Conservation (phyloP, 1,284 basidiomycete species). For the Porodaedalea pini region DNA sequence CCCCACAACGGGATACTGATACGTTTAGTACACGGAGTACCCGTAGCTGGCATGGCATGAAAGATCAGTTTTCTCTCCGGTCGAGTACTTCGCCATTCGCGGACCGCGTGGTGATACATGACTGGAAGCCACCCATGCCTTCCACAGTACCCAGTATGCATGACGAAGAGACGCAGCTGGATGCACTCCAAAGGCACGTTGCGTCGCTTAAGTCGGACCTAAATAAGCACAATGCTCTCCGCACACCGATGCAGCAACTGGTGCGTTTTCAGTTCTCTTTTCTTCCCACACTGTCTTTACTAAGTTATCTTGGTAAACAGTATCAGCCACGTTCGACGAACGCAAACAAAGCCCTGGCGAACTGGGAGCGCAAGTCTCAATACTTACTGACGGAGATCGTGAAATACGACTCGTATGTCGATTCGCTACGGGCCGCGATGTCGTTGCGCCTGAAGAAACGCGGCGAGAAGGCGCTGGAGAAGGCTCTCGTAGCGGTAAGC, state of each 20-base stretch:
- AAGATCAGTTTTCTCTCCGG: conserved; percentile 60
- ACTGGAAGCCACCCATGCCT: conserved; percentile 89
- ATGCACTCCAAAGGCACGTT: conserved; percentile 82
- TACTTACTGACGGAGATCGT: conserved; percentile 88
- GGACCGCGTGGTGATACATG: conserved; percentile 82
- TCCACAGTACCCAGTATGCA: conserved; percentile 82
- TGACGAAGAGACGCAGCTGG: conserved; percentile 88
- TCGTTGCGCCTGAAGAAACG: conserved; percentile 76
- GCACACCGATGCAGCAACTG: conserved; percentile 78
- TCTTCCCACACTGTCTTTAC: conserved; percentile 11
- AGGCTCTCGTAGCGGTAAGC: conserved; percentile 50
- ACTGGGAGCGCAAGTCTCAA: conserved; percentile 91
- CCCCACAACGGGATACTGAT: conserved; percentile 49
- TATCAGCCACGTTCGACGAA: conserved; percentile 78
- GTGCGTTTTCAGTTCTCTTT: conserved; percentile 43
- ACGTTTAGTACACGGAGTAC: conserved; percentile 65
- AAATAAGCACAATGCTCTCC: conserved; percentile 78
- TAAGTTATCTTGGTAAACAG: conserved; percentile 39
- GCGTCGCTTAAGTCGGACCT: conserved; percentile 73
- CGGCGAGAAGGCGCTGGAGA: conserved; percentile 82
- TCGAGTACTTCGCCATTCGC: conserved; percentile 62
- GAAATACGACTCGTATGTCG: conserved; percentile 95
- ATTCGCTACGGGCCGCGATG: conserved; percentile 81
- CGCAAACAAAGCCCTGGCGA: conserved; percentile 72
- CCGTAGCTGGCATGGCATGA: conserved; percentile 49